A percentile compares a stretch with the other conserved stretches of the same genome.
phyloP scores from a whole-genome alignment of 148 eudicot species.

The Spergularia bocconei region DNA sequence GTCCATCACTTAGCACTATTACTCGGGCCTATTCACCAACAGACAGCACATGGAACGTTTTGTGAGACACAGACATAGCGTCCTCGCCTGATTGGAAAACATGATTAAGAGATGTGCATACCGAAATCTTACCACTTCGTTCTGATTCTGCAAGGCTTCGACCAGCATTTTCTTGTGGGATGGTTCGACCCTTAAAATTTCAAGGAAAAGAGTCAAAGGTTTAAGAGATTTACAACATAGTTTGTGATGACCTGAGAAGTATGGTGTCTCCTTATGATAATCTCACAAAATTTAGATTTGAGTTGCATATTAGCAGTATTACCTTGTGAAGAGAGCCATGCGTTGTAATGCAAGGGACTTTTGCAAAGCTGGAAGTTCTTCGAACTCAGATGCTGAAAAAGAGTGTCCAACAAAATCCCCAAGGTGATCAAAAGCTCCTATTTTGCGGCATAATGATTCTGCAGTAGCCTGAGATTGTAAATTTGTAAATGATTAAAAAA shows the following conservation, averaged over 20 bases:
- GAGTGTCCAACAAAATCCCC: slow-evolving; percentile 78
- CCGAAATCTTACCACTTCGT: slow-evolving; percentile 76
- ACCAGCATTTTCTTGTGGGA: slow-evolving; percentile 98
- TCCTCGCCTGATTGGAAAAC: neutral
- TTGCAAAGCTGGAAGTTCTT: slow-evolving; percentile 88
- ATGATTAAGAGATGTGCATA: neutral
- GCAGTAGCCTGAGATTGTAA: slow-evolving; percentile 66
- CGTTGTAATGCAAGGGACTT: slow-evolving; percentile 84
- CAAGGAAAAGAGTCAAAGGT: neutral
- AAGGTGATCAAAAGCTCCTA: slow-evolving; percentile 93
- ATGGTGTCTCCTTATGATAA: neutral
- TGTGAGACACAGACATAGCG: neutral
- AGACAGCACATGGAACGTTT: neutral
- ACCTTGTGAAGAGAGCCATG: slow-evolving; percentile 89
- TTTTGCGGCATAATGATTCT: slow-evolving; percentile 82
- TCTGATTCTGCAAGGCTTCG: slow-evolving; percentile 92
- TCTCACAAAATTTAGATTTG: neutral
- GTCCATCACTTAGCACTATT: neutral
- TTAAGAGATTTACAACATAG: neutral
- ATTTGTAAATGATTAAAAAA: slow-evolving; percentile 16
- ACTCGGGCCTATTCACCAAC: neutral
- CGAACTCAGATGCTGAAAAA: slow-evolving; percentile 97
- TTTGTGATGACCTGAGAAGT: neutral
- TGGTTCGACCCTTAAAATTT: slow-evolving; percentile 81
- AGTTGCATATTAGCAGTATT: slow-evolving; percentile 18